Percentiles rank a stretch among this genome's conserved stretches.
Evolutionary conservation across 2,329 filamentous ascomycete genomes (phyloP).

Genomic region (Penicillium sp.): DNA sequence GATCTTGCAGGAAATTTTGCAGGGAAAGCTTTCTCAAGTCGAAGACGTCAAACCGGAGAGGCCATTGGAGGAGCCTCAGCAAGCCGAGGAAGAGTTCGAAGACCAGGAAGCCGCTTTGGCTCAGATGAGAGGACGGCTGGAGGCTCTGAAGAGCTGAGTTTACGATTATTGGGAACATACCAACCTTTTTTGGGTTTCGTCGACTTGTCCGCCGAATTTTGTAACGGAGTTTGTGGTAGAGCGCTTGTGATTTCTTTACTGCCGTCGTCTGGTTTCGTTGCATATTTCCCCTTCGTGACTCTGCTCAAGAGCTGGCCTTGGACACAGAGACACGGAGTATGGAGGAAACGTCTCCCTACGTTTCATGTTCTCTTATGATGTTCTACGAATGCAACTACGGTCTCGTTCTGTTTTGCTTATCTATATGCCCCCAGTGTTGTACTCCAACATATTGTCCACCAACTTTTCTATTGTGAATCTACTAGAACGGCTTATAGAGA

Average conservation of each 20-base stretch:
- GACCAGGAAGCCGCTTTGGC: slow-evolving; percentile 89
- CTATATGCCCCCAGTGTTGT: not conserved
- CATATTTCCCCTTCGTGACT: slow-evolving; percentile 13
- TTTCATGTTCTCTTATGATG: not conserved
- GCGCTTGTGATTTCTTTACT: slow-evolving; percentile 13
- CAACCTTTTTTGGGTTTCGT: not conserved
- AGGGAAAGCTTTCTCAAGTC: slow-evolving; percentile 75
- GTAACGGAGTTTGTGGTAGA: slow-evolving; percentile 25
- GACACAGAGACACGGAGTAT: slow-evolving; percentile 11
- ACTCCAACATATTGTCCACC: not conserved
- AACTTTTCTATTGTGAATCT: not conserved
- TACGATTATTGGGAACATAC: not conserved
- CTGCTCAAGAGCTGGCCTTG: slow-evolving; percentile 33
- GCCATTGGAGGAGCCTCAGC: slow-evolving; percentile 57
- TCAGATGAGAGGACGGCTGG: slow-evolving; percentile 89
- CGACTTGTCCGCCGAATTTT: slow-evolving; percentile 8
- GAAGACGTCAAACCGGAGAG: slow-evolving; percentile 61
- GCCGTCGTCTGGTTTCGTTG: slow-evolving; percentile 11
- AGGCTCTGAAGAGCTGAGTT: slow-evolving; percentile 82
- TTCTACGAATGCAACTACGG: not conserved
- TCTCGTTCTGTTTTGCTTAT: not conserved
- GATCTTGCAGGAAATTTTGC: slow-evolving; percentile 87
- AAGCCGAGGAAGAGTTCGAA: slow-evolving; percentile 74
- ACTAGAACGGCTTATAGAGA: not conserved
- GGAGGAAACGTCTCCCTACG: not conserved